phyloP scores from a whole-genome alignment of 495 filamentous ascomycete genomes.

The Penicillium canariense region DNA sequence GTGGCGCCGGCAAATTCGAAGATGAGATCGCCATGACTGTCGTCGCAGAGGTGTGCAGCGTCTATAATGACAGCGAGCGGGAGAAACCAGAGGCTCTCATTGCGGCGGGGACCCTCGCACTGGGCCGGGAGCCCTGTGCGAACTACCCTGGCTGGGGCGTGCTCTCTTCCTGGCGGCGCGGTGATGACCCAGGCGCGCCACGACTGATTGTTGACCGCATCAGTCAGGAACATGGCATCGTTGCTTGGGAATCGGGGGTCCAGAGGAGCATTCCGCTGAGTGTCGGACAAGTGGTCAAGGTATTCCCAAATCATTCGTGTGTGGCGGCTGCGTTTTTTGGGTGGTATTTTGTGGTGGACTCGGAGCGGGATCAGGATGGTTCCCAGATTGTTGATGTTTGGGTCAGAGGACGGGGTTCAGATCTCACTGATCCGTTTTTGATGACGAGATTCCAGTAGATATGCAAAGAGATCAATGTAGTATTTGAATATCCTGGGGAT shows the following conservation, averaged over 20 bases:
- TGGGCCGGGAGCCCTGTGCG: conserved; percentile 74
- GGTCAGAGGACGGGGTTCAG: conserved; percentile 41
- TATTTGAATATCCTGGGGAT: too few species aligned
- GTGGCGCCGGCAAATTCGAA: conserved; percentile 35
- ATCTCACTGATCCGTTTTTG: conserved; percentile 17
- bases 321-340: conserved; percentile 70
- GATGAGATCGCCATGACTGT: conserved; percentile 66
- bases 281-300: conserved; percentile 52
- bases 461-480: background rate
- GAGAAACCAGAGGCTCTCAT: conserved; percentile 63
- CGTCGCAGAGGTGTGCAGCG: conserved; percentile 66
- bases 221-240: conserved; percentile 39
- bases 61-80: conserved; percentile 58
- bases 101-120: conserved; percentile 65
- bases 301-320: conserved; percentile 87
- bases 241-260: conserved; percentile 23
- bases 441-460: conserved; percentile 12
- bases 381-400: conserved; percentile 67
- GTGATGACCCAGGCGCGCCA: background rate
- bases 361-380: conserved; percentile 49
- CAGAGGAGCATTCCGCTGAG: conserved; percentile 24
- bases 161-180: conserved; percentile 57
- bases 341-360: conserved; percentile 77
- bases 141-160: conserved; percentile 72
- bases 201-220: conserved; percentile 33